These are phyloP conservation scores for Pythium biforme DNA, from an alignment of 352 stramenopile genomes.

Conservation along the genomic window DNA sequence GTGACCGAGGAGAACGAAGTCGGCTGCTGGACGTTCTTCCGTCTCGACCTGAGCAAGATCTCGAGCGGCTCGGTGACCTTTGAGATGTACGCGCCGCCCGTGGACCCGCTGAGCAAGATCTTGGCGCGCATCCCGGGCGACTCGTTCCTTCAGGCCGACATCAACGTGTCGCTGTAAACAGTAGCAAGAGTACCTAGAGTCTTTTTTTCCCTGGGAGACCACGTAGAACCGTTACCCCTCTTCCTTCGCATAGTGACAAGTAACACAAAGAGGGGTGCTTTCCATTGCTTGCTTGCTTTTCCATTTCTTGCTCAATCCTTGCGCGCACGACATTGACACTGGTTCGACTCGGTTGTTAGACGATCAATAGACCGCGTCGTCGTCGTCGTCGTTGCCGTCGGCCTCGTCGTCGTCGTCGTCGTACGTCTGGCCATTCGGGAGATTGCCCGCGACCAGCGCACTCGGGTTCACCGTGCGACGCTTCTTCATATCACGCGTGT, in stretches of 20 bases:
- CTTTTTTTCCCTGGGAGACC: neutral
- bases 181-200: neutral
- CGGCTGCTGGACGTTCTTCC: constrained; percentile 89
- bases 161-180: constrained; percentile 86
- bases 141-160: constrained; percentile 87
- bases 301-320: neutral
- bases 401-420: constrained; percentile 23
- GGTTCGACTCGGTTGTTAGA: neutral
- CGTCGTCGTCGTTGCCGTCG: constrained; percentile 11
- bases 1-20: constrained; percentile 86
- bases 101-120: constrained; percentile 86
- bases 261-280: neutral
- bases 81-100: constrained; percentile 86
- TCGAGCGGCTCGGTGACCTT: constrained; percentile 83
- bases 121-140: constrained; percentile 80
- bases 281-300: neutral
- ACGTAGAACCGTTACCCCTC: neutral
- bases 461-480: constrained; percentile 29
- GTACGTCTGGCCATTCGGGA: constrained; percentile 25
- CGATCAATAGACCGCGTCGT: constrained; percentile 17
- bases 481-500: constrained; percentile 8
- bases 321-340: neutral
- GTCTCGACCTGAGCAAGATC: constrained; percentile 86
- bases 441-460: constrained; percentile 32
- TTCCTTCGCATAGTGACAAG: neutral